These are phyloP conservation scores for Conoideocrella luteorostrata DNA, from an alignment of 2,329 filamentous ascomycete species.

Conservation along the genomic window DNA sequence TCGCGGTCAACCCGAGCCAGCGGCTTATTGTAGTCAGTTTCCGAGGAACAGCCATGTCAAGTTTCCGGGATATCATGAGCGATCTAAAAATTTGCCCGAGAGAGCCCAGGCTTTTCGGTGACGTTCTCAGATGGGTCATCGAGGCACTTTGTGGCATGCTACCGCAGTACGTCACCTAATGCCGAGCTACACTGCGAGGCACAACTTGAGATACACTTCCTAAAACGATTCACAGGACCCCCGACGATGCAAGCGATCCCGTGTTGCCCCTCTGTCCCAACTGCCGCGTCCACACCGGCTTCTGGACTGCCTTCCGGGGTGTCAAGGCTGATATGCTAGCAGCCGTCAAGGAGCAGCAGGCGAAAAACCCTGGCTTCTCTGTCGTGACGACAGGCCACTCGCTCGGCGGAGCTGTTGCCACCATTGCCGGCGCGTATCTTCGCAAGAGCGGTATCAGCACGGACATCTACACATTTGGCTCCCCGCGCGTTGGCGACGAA, in stretches of 20 bases:
- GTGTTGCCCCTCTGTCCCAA: background rate
- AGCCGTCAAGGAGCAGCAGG: background rate
- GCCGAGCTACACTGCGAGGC: background rate
- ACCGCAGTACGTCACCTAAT: background rate
- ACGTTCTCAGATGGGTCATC: background rate
- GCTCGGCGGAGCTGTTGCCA: slow-evolving; percentile 59
- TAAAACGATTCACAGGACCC: too few species aligned
- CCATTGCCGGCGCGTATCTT: slow-evolving; percentile 51
- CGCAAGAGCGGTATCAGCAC: slow-evolving; percentile 37
- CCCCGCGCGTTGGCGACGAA: slow-evolving; percentile 58
- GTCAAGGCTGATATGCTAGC: background rate
- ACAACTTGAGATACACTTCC: background rate
- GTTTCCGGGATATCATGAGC: background rate
- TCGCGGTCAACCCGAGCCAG: background rate
- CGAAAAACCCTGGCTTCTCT: background rate
- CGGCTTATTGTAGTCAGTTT: background rate
- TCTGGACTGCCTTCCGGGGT: slow-evolving; percentile 1
- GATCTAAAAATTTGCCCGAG: background rate
- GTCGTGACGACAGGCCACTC: slow-evolving; percentile 60
- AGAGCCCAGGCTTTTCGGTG: background rate
- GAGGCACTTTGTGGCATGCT: background rate
- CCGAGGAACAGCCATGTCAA: background rate
- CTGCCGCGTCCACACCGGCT: background rate
- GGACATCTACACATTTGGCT: slow-evolving; percentile 61
- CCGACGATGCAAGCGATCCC: background rate